Conservation (phyloP, 257 asterid genomes). For the Coffea canephora region DNA sequence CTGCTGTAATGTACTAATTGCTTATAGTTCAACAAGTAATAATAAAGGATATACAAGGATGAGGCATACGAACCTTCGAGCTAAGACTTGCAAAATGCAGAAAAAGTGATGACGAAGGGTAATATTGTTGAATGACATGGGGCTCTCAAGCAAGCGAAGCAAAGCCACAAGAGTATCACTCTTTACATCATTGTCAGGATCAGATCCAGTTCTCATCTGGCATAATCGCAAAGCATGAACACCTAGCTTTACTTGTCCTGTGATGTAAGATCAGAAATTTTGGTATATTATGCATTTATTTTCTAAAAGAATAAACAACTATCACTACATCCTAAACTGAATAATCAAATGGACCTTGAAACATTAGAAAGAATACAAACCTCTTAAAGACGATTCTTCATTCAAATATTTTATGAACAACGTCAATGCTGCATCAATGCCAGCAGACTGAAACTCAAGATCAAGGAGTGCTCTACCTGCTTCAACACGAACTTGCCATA, state of each 20-base stretch:
- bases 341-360: neutral
- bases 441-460: slow-evolving; percentile 78
- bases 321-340: neutral
- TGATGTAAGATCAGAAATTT: slow-evolving; percentile 19
- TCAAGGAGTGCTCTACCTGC: slow-evolving; percentile 87
- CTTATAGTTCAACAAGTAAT: neutral
- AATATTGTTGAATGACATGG: slow-evolving; percentile 82
- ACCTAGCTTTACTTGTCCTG: slow-evolving; percentile 89
- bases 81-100: slow-evolving; percentile 95
- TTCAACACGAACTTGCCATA: slow-evolving; percentile 76
- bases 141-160: slow-evolving; percentile 91
- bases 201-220: slow-evolving; percentile 60
- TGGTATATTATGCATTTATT: slow-evolving; percentile 7
- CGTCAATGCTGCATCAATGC: slow-evolving; percentile 73
- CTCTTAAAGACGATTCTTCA: slow-evolving; percentile 78
- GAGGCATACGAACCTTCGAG: slow-evolving; percentile 55
- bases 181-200: slow-evolving; percentile 57
- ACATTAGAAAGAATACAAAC: slow-evolving; percentile 32
- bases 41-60: slow-evolving; percentile 19
- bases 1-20: neutral
- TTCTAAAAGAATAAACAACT: slow-evolving; percentile 7
- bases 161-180: slow-evolving; percentile 77
- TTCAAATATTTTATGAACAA: slow-evolving; percentile 65
- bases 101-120: slow-evolving; percentile 85
- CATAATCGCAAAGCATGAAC: slow-evolving; percentile 82